phyloP scores from a whole-genome alignment of 345 rosid species.

The Pistacia vera region DNA sequence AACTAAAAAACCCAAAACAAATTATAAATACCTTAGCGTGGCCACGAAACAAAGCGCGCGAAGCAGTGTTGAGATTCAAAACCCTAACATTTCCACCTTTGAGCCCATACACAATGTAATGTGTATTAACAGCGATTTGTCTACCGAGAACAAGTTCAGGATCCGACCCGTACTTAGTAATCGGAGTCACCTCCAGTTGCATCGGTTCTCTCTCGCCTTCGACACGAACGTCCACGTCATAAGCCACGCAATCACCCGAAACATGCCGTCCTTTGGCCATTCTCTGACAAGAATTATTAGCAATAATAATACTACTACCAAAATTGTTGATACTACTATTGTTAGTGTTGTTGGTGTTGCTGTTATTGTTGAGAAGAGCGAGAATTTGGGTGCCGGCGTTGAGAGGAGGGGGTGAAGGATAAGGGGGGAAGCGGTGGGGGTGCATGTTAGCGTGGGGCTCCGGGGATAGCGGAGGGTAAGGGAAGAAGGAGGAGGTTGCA shows the following conservation, averaged over 20 bases:
- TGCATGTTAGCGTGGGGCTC: conserved; percentile 36
- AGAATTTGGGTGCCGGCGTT: conserved; percentile 64
- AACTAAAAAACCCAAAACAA: background rate
- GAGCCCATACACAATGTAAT: conserved; percentile 82
- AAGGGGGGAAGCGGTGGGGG: conserved; percentile 37
- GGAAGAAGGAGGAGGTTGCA: conserved; percentile 51
- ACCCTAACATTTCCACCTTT: conserved; percentile 84
- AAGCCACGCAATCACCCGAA: conserved; percentile 51
- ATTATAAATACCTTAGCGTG: conserved; percentile 64
- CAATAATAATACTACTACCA: too few species aligned
- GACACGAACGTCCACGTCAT: conserved; percentile 65
- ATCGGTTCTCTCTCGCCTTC: conserved; percentile 77
- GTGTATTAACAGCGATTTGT: conserved; percentile 80
- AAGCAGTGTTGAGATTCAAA: conserved; percentile 80
- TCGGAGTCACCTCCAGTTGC: conserved; percentile 94
- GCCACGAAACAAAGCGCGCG: conserved; percentile 78
- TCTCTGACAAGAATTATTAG: conserved; percentile 42
- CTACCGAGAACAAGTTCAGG: conserved; percentile 81
- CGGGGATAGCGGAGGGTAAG: conserved; percentile 41
- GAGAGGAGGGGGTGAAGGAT: conserved; percentile 38
- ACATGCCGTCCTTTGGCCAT: conserved; percentile 64
- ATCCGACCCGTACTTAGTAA: conserved; percentile 85
- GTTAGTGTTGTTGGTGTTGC: conserved; percentile 17
- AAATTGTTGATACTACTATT: conserved; percentile 27
- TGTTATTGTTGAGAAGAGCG: conserved; percentile 58